Conservation (phyloP, 495 filamentous ascomycete genomes). For the Annulohypoxylon maeteangense region DNA sequence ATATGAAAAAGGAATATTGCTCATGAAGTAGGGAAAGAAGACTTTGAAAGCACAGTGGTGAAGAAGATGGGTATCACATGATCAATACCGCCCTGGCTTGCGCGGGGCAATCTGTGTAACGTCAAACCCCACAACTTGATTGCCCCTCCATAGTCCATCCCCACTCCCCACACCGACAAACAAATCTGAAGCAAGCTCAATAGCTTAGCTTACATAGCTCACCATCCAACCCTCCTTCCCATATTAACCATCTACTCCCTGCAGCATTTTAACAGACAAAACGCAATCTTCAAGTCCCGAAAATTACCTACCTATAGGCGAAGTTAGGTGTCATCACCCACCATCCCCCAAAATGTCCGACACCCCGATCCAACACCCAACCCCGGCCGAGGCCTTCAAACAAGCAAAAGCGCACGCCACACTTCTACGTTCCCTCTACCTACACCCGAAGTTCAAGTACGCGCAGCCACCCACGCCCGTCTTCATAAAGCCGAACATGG, state of each 20-base stretch:
- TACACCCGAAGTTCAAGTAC: constrained; percentile 37
- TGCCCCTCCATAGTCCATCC: background rate
- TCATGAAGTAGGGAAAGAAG: background rate
- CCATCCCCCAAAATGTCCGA: constrained; percentile 23
- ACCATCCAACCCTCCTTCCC: background rate
- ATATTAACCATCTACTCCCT: background rate
- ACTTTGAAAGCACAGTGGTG: background rate
- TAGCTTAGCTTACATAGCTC: background rate
- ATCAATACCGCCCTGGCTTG: background rate
- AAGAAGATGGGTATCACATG: background rate
- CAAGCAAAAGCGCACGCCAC: constrained; percentile 37
- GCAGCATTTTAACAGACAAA: background rate
- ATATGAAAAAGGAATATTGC: background rate
- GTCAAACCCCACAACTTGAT: background rate
- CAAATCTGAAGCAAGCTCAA: no score
- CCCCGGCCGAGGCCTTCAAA: constrained; percentile 43
- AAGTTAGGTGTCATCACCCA: no score
- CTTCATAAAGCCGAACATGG: constrained; percentile 36
- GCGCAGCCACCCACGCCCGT: constrained; percentile 36
- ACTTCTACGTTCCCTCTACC: constrained; percentile 40
- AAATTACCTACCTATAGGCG: no score
- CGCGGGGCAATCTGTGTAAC: background rate
- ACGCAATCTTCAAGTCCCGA: no score
- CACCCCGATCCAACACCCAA: constrained; percentile 31
- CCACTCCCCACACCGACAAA: background rate